These are phyloP conservation scores for Erucastrum elatum DNA, from an alignment of 345 rosid species.

Conservation along the genomic window DNA sequence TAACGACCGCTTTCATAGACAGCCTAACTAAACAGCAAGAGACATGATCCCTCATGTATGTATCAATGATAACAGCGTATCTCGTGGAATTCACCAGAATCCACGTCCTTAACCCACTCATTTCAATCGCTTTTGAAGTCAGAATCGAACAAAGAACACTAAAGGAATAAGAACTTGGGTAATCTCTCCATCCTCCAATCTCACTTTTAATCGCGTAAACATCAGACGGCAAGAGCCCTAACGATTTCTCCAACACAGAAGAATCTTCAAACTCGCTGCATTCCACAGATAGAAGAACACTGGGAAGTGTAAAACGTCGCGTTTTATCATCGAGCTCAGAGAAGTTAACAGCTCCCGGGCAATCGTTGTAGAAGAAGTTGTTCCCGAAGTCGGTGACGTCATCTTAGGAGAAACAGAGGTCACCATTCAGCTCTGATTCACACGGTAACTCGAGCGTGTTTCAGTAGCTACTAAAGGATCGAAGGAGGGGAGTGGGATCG, in stretches of 20 bases:
- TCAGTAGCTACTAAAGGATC: conserved; percentile 52
- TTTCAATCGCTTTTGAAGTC: conserved; percentile 35
- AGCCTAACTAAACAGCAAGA: conserved; percentile 60
- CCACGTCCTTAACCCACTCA: conserved; percentile 55
- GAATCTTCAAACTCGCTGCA: conserved; percentile 50
- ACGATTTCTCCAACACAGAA: conserved; percentile 25
- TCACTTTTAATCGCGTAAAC: conserved; percentile 56
- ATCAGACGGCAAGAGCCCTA: conserved; percentile 59
- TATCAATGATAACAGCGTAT: conserved; percentile 64
- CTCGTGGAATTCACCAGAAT: conserved; percentile 57
- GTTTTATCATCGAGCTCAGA: conserved; percentile 41
- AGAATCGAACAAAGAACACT: conserved; percentile 47
- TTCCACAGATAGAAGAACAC: conserved; percentile 49
- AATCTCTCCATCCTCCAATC: conserved; percentile 69
- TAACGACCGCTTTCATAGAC: conserved; percentile 64
- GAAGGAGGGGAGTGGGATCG: conserved; percentile 42
- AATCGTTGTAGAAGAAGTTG: conserved; percentile 60
- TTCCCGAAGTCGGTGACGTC: conserved; percentile 43
- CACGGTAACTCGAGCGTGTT: conserved; percentile 41
- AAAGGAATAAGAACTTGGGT: conserved; percentile 53
- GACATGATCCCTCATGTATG: too few species aligned
- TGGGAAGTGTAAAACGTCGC: conserved; percentile 51
- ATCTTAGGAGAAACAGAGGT: conserved; percentile 57
- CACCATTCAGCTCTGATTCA: conserved; percentile 31
- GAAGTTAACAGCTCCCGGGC: conserved; percentile 63